phyloP scores from a whole-genome alignment of 106 monocot species.

The Dioscorea zingiberensis region DNA sequence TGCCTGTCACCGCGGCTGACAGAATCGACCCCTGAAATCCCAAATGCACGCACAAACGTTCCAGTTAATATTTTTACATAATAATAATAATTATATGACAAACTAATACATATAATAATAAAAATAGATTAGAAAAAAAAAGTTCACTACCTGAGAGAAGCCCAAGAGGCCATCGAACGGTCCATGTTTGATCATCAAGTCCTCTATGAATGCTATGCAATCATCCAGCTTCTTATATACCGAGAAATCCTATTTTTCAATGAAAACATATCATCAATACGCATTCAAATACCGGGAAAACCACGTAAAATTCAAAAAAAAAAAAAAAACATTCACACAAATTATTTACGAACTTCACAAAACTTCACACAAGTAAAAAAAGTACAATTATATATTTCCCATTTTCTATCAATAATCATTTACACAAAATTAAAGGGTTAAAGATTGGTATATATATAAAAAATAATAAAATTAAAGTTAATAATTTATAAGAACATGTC shows the following conservation, averaged over 20 bases:
- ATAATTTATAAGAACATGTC: no score
- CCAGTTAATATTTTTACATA: background rate
- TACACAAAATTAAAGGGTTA: no score
- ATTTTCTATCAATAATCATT: no score
- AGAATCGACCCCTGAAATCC: conserved; percentile 76
- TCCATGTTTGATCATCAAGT: conserved; percentile 72
- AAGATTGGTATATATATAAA: no score
- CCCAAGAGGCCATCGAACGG: conserved; percentile 99
- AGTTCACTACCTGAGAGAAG: conserved; percentile 71
- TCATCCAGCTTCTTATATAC: conserved; percentile 70
- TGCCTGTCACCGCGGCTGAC: conserved; percentile 65
- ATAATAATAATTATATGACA: background rate
- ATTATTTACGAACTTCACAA: no score
- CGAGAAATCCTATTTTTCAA: conserved; percentile 34
- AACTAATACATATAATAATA: background rate
- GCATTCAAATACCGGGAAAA: background rate
- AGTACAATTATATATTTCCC: no score
- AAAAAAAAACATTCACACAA: background rate
- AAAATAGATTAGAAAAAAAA: no score
- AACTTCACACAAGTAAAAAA: no score
- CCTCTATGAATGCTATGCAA: conserved; percentile 76
- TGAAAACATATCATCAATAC: background rate
- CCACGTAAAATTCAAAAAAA: background rate
- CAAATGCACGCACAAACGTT: background rate
- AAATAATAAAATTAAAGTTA: no score